Percentiles rank a stretch among this genome's conserved stretches.
Evolutionary conservation across 805 yeast genomes (phyloP).

Genomic region (Candida sonorensis): DNA sequence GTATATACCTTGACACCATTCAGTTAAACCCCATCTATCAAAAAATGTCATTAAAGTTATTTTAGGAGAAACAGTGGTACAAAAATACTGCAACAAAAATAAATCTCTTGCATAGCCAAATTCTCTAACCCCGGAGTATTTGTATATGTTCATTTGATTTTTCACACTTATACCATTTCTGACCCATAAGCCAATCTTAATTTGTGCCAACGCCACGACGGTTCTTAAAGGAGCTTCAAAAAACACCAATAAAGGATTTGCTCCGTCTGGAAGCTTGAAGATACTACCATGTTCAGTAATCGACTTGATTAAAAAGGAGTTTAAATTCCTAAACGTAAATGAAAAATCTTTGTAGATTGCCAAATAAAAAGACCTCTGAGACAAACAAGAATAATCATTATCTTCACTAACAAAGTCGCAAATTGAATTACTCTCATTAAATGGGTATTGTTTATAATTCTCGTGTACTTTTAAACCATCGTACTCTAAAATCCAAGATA

Average conservation of each 20-base stretch:
- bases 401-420: too few species aligned
- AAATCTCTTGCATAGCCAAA: constrained; percentile 77
- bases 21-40: constrained; percentile 60
- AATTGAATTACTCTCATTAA: too few species aligned
- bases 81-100: constrained; percentile 61
- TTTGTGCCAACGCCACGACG: constrained; percentile 71
- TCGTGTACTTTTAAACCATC: too few species aligned
- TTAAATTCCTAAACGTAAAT: too few species aligned
- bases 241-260: constrained; percentile 27
- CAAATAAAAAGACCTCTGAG: too few species aligned
- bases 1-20: constrained; percentile 44
- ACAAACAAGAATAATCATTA: too few species aligned
- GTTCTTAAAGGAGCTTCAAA: constrained; percentile 77
- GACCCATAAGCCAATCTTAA: constrained; percentile 89
- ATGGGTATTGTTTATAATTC: too few species aligned
- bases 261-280: too few species aligned
- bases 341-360: too few species aligned
- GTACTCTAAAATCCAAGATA: constrained; percentile 61
- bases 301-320: too few species aligned
- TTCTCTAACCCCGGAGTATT: constrained; percentile 73
- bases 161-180: constrained; percentile 82
- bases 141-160: constrained; percentile 73
- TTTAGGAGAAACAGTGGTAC: constrained; percentile 44
- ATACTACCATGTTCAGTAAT: too few species aligned
- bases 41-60: constrained; percentile 50